Evolutionary conservation across 805 yeast species (phyloP), one percentile per base, ranked within the genome.

Genomic region (Myxozyma lipomycoides): DNA sequence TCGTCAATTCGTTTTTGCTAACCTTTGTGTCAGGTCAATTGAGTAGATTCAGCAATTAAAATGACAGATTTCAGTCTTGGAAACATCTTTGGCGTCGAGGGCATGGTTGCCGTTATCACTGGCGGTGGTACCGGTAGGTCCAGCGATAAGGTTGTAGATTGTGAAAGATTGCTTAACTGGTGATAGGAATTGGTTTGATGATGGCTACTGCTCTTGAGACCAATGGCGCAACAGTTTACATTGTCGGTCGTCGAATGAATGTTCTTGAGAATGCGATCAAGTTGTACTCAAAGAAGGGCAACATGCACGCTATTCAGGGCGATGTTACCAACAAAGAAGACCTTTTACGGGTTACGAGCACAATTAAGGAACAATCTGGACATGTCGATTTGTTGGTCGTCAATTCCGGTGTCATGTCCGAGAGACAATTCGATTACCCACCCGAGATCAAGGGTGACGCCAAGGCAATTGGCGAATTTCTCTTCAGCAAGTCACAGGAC

Each of bases 91-190:
- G 79, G 83, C 2, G 72, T 84, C 52, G 78, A 78, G 66, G 89
- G 86, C 3, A 81, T 82, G 64, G 79, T 80, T 18, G 86, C 86
- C 18, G 79, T 82, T 5, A 78, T 84, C 46, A 84, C 90, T 12
- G 91, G 91, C 43, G 85, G 84, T 15, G 81, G 87, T n/a, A 75
- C 83, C 40, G 91, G 61, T 56, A 47, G 22, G 51, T 12, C 30
- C 17, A 15, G 21, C 30, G 23, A 7, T 26, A 6, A n/a, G n/a
- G n/a, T n/a, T n/a, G n/a, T n/a, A n/a, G n/a, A n/a, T n/a, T n/a
- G n/a, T n/a, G n/a, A 35, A 37, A 4, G 22, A 17, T 22, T 22
- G 5, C 18, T 19, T 39, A 17, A 17, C 19, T 10, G 19, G 18
- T 35, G 38, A 6, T 35, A 51, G 56, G 59, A 12, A 51, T 56